Evolutionary conservation across 1,284 basidiomycete species (phyloP).

Genomic region (Ustilago esculenta): DNA sequence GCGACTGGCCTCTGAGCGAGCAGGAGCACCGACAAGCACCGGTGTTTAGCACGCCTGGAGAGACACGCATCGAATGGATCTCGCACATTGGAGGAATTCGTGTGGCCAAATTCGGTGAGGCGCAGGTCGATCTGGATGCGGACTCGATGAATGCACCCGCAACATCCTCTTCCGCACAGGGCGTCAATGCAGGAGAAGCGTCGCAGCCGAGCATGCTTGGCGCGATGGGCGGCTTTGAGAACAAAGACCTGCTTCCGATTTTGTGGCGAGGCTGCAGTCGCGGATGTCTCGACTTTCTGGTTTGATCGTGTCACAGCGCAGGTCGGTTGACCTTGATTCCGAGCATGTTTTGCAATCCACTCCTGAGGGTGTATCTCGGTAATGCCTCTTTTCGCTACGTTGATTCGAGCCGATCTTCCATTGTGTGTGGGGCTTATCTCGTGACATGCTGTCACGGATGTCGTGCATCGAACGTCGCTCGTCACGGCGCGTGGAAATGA

Average conservation of each 20-base stretch:
- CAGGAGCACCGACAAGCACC: conserved; percentile 44
- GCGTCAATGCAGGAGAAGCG: not conserved
- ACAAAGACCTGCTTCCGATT: conserved; percentile 44
- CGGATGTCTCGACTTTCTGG: conserved; percentile 49
- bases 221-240: conserved; percentile 33
- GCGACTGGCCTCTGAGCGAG: conserved; percentile 44
- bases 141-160: not conserved
- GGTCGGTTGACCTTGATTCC: too few species aligned
- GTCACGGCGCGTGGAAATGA: not conserved
- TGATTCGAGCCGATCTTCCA: too few species aligned
- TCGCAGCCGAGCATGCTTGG: conserved; percentile 27
- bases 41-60: conserved; percentile 50
- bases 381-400: not conserved
- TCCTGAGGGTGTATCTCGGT: not conserved
- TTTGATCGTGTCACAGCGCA: conserved; percentile 4
- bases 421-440: conserved; percentile 2
- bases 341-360: too few species aligned
- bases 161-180: not conserved
- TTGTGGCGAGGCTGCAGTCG: conserved; percentile 51
- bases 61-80: conserved; percentile 61
- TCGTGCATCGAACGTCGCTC: conserved; percentile 1
- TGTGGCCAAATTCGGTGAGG: conserved; percentile 48
- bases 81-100: conserved; percentile 59
- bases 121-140: conserved; percentile 23
- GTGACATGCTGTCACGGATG: conserved; percentile 8